These are phyloP conservation scores for Candida labiduridarum DNA, from an alignment of 1,139 yeast species.

Conservation along the genomic window DNA sequence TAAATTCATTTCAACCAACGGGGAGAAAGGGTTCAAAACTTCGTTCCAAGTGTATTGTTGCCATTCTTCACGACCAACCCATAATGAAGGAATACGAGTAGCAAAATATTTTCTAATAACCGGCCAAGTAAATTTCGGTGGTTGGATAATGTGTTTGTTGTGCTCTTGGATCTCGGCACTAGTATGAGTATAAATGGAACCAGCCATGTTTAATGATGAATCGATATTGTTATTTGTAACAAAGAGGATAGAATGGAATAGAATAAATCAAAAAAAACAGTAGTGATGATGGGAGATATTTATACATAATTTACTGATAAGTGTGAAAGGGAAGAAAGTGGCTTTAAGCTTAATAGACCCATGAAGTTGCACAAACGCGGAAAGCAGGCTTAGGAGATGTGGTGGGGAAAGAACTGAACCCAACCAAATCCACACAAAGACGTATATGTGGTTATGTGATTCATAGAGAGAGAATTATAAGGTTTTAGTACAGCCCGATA, in stretches of 20 bases:
- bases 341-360: neutral
- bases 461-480: no score
- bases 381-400: neutral
- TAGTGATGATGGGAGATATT: neutral
- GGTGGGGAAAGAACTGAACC: conserved; percentile 1
- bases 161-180: conserved; percentile 62
- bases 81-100: conserved; percentile 34
- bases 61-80: conserved; percentile 34
- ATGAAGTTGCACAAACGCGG: neutral
- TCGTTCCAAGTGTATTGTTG: conserved; percentile 29
- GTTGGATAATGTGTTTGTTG: conserved; percentile 33
- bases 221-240: neutral
- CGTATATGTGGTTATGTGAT: no score
- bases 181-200: conserved; percentile 10
- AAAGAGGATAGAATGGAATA: neutral
- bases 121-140: conserved; percentile 31
- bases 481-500: no score
- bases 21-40: conserved; percentile 37
- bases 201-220: conserved; percentile 5
- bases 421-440: no score
- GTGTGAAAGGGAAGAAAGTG: neutral
- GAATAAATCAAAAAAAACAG: neutral
- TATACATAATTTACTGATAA: neutral
- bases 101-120: conserved; percentile 29
- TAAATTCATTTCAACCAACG: conserved; percentile 29